Conservation (phyloP, 2,329 filamentous ascomycete genomes). For the Aurifilum marmelostoma region DNA sequence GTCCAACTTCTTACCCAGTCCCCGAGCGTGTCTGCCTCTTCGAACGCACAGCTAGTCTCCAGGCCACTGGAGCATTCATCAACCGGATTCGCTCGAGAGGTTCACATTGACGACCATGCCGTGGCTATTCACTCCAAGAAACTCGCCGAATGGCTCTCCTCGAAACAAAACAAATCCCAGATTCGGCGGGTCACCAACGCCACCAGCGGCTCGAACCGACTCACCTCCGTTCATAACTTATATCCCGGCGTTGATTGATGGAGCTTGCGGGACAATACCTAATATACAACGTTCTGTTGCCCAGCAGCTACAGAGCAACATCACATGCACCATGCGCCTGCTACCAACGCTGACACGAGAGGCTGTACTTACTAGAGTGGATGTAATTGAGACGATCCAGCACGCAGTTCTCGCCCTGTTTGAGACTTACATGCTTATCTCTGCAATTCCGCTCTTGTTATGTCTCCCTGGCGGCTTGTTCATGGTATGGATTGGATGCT, state of each 20-base stretch:
- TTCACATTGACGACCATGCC: slow-evolving; percentile 16
- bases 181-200: neutral
- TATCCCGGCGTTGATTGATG: slow-evolving; percentile 42
- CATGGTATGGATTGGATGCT: slow-evolving; percentile 34
- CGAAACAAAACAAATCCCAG: slow-evolving; percentile 2
- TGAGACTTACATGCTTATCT: slow-evolving; percentile 35
- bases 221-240: slow-evolving; percentile 35
- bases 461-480: slow-evolving; percentile 39
- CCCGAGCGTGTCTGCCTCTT: neutral
- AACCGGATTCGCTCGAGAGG: neutral
- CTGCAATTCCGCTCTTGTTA: slow-evolving; percentile 35
- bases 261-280: slow-evolving; percentile 40
- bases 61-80: no score
- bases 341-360: slow-evolving; percentile 33
- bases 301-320: slow-evolving; percentile 34
- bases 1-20: neutral
- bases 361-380: slow-evolving; percentile 29
- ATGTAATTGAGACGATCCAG: slow-evolving; percentile 33
- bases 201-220: neutral
- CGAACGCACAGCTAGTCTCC: neutral
- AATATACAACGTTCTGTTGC: slow-evolving; percentile 34
- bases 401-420: slow-evolving; percentile 34
- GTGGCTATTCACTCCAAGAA: slow-evolving; percentile 21
- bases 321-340: slow-evolving; percentile 30
- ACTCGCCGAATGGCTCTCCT: slow-evolving; percentile 18